Evolutionary conservation across 2,329 filamentous ascomycete genomes (phyloP), one percentile per base, ranked within the genome.

Genomic region (Chalaropsis ovoidea): DNA sequence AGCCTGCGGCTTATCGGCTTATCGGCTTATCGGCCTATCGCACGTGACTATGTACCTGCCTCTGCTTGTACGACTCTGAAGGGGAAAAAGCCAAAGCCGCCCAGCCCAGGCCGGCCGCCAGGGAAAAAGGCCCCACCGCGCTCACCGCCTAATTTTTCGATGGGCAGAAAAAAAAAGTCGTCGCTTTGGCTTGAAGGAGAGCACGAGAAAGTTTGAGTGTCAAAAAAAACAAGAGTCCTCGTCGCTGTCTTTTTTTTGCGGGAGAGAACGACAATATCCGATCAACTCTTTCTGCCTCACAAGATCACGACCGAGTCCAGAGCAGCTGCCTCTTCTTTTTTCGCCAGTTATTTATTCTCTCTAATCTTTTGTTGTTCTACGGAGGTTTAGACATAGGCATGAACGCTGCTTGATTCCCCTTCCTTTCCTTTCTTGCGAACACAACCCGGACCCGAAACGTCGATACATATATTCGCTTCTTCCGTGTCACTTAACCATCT

Each of bases 141-240:
- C 31, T 61, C 63, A 67, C 66, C 66, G 66, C 66, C 47, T 65
- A 62, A 42, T 42, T 63, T 45, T 67, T 63, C 60, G 42, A 27
- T 56, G 39, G 66, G 66, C 66, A 67, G 66, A 67, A 67, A 67
- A 63, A 63, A 66, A 67, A 67, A 67, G 65, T 67, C 63, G 63
- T 63, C 39, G 61, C 42, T 64, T 39, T 58, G 54, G 54, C 31
- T 35, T 35, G 54, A 58, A 58, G 54, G 43, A 47, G 15, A 47
- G n/a, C 43, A 19, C n/a, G 43, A 47, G 58, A 35, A 62, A 39
- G 54, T 45, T 62, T 35, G 61, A 35, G 61, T 10, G 43, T 19
- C 43, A 49, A 47, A 62, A 24, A 31, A 19, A 35, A 43, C 19
- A 35, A 41, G 19, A 62, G 24, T 13, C n/a, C n/a, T n/a, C n/a